Evolutionary conservation across 1,284 basidiomycete genomes (phyloP).

Genomic region (Earliella scabrosa): DNA sequence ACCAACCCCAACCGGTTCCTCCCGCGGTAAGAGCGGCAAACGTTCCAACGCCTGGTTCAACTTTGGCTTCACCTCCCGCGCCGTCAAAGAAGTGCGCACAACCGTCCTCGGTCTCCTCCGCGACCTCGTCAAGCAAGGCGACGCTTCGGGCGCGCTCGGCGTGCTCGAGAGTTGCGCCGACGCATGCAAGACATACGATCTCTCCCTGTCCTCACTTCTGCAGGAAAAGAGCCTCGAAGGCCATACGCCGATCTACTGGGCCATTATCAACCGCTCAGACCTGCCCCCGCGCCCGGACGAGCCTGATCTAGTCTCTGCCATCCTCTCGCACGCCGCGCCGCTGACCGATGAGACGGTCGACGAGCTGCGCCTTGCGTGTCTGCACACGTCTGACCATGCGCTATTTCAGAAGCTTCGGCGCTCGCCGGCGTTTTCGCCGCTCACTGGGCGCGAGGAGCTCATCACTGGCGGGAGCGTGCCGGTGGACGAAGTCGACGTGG

Average conservation of each 20-base stretch:
- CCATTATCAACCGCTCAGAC: slow-evolving; percentile 51
- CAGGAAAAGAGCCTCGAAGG: slow-evolving; percentile 68
- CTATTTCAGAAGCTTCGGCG: slow-evolving; percentile 65
- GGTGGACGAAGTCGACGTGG: slow-evolving; percentile 56
- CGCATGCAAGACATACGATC: slow-evolving; percentile 43
- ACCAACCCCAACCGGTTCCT: neutral
- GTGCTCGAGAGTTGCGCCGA: slow-evolving; percentile 51
- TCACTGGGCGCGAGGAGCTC: slow-evolving; percentile 60
- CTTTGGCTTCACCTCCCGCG: slow-evolving; percentile 24
- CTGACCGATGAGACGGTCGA: slow-evolving; percentile 50
- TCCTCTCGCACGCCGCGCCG: slow-evolving; percentile 60
- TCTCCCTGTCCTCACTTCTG: slow-evolving; percentile 51
- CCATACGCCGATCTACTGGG: slow-evolving; percentile 72
- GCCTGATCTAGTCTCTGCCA: slow-evolving; percentile 50
- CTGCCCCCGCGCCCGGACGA: slow-evolving; percentile 22
- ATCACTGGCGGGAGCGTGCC: slow-evolving; percentile 55
- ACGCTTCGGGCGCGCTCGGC: slow-evolving; percentile 24
- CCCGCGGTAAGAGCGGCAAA: slow-evolving; percentile 2
- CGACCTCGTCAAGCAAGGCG: slow-evolving; percentile 35
- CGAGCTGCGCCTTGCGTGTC: slow-evolving; percentile 67
- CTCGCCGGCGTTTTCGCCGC: slow-evolving; percentile 49
- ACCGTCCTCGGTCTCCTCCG: slow-evolving; percentile 34
- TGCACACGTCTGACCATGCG: slow-evolving; percentile 62
- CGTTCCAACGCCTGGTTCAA: slow-evolving; percentile 25
- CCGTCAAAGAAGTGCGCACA: slow-evolving; percentile 27